A percentile compares a stretch with the other conserved stretches of the same genome.
phyloP scores from a whole-genome alignment of 83 land plant genomes.

The Picea abies region DNA sequence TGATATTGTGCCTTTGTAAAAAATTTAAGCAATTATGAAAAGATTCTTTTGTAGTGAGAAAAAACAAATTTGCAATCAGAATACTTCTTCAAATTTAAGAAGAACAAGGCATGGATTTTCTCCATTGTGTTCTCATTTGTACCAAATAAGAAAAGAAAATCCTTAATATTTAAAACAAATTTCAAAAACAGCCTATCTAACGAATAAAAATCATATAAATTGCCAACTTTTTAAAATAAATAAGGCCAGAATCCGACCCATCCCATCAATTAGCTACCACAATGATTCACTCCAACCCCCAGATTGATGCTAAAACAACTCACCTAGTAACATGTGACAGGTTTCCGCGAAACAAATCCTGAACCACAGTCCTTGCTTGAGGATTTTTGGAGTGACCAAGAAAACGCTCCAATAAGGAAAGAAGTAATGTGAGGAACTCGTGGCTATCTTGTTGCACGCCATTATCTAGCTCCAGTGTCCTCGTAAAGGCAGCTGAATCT shows the following conservation, averaged over 20 bases:
- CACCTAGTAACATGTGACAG: slow-evolving; percentile 93
- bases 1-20: no score
- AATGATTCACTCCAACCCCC: background rate
- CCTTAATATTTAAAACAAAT: background rate
- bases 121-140: background rate
- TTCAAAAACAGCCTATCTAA: no score
- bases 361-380: slow-evolving; percentile 74
- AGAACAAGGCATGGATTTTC: background rate
- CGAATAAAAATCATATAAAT: background rate
- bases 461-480: slow-evolving; percentile 90
- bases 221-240: background rate
- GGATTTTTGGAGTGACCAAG: slow-evolving; percentile 65
- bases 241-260: background rate
- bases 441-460: slow-evolving; percentile 98
- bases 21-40: no score
- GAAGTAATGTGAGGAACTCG: slow-evolving; percentile 89
- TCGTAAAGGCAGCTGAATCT: slow-evolving; percentile 94
- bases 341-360: slow-evolving; percentile 93
- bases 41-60: background rate
- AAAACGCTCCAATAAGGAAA: slow-evolving; percentile 86
- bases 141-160: background rate
- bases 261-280: background rate
- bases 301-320: slow-evolving; percentile 16
- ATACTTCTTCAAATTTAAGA: background rate
- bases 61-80: background rate